Evolutionary conservation across 2,329 filamentous ascomycete species (phyloP).

Genomic region (Aspergillus tamarii): DNA sequence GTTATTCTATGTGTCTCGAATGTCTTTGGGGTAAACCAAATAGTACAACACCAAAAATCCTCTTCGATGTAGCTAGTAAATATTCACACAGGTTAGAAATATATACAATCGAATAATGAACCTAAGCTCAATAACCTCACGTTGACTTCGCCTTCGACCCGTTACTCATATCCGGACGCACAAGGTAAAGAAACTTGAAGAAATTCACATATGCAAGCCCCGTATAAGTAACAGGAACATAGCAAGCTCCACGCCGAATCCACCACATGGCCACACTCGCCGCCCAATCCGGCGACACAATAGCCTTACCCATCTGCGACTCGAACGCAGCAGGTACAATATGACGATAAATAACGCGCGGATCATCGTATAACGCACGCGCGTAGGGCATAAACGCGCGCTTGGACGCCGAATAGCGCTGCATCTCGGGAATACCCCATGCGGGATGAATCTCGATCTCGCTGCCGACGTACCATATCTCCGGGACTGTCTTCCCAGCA

Average conservation of each 20-base stretch:
- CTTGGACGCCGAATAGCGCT: conserved; percentile 15
- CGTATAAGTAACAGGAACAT: conserved; percentile 23
- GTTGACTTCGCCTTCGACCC: neutral
- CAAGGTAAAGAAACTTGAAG: conserved; percentile 16
- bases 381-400: conserved; percentile 21
- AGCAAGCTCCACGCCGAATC: conserved; percentile 22
- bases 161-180: conserved; percentile 1
- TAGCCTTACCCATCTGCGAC: conserved; percentile 10
- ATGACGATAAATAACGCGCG: conserved; percentile 21
- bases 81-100: neutral
- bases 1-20: neutral
- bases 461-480: conserved; percentile 24
- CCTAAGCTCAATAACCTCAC: too few species aligned
- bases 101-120: neutral
- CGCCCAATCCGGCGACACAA: conserved; percentile 18
- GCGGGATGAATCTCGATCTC: conserved; percentile 18
- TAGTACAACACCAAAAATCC: neutral
- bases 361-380: conserved; percentile 20
- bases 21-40: too few species aligned
- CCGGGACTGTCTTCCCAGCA: conserved; percentile 13
- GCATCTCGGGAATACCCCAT: conserved; percentile 8
- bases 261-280: conserved; percentile 21
- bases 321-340: conserved; percentile 18
- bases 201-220: conserved; percentile 21
- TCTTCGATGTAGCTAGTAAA: too few species aligned